Base-by-base conservation (phyloP, 495 filamentous ascomycete genomes). In the Usnea hakonensis region DNA sequence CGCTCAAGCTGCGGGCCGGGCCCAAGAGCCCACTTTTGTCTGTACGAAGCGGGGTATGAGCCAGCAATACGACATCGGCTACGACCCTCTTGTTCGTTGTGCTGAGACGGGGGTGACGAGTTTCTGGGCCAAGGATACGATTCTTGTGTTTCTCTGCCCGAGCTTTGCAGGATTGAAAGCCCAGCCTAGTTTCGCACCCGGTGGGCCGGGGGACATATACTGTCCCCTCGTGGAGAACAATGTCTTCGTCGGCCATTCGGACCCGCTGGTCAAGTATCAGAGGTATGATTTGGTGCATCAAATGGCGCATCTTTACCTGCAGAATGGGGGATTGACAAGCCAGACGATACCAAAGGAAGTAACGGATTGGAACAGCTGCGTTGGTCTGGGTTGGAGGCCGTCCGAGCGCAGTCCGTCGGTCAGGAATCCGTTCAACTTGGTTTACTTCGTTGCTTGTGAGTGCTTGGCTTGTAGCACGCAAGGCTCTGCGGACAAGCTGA, bases 311-410 rank as follows among this genome's bases (percentile, higher is more conserved):
- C 35, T 56, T 26, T 56, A 26, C 11, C 16, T 38, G n/a, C 54
- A 56, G 54, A 21, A 40, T 26, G 33, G 7, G n/a, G 54, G 11
- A 4, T 40, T 38, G 54, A 56, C 35, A n/a, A 23, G 54, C 26
- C 4, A 56, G 54, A 56, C 54, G 33, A 13, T 17, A 28, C 54
- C 54, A 2, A 38, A 28, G 35, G 54, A 36, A 33, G 54, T 28
- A 33, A 56, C 23, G 54, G 54, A 36, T 56, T 56, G 54, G 54
- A 38, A 38, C 5, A 40, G 26, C 54, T 56, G 54, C 37, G 35
- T 23, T n/a, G 54, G n/a, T 38, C 33, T 28, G 2, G 54, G 35
- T 8, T 50, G 46, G 54, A 17, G 8, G 3, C 53, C 53, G 32
- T 21, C 13, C 0, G 32, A 37, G 1, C 13, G 23, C 6, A 28